Evolutionary conservation across 352 stramenopile genomes (phyloP).

Genomic region (Poterioochromonas sp.): DNA sequence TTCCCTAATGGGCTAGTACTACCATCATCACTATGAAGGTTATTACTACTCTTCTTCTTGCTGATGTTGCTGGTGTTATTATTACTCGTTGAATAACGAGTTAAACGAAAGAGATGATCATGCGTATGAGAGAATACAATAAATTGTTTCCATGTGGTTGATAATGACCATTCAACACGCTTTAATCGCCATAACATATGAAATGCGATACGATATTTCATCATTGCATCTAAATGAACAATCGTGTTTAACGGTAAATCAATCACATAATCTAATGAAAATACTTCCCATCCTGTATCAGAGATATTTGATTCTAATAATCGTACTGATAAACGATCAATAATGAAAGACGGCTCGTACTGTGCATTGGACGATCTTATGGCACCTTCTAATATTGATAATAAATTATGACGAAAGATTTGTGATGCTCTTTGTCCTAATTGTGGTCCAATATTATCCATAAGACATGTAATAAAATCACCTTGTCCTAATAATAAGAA

Average conservation of each 20-base stretch:
- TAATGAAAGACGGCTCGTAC: constrained; percentile 60
- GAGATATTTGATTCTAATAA: constrained; percentile 57
- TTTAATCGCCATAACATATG: constrained; percentile 60
- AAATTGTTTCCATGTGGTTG: constrained; percentile 83
- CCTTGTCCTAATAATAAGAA: constrained; percentile 97
- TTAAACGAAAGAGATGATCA: background rate
- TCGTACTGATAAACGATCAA: constrained; percentile 80
- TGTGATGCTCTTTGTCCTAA: constrained; percentile 72
- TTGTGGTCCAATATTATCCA: constrained; percentile 79
- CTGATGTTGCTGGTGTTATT: no score
- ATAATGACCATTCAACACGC: constrained; percentile 70
- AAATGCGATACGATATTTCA: constrained; percentile 59
- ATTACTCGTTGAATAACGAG: no score
- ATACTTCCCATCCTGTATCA: constrained; percentile 76
- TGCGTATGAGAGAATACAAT: constrained; percentile 39
- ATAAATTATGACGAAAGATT: constrained; percentile 88
- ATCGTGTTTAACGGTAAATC: constrained; percentile 55
- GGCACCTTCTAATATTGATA: constrained; percentile 81
- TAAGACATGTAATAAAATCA: constrained; percentile 92
- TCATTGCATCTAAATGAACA: constrained; percentile 49
- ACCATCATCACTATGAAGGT: no score
- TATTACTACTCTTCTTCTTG: no score
- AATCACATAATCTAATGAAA: constrained; percentile 62
- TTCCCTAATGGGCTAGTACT: background rate
- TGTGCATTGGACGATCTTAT: constrained; percentile 89